Evolutionary conservation across 2,329 filamentous ascomycete genomes (phyloP).

Genomic region (Peltaster fructicola): DNA sequence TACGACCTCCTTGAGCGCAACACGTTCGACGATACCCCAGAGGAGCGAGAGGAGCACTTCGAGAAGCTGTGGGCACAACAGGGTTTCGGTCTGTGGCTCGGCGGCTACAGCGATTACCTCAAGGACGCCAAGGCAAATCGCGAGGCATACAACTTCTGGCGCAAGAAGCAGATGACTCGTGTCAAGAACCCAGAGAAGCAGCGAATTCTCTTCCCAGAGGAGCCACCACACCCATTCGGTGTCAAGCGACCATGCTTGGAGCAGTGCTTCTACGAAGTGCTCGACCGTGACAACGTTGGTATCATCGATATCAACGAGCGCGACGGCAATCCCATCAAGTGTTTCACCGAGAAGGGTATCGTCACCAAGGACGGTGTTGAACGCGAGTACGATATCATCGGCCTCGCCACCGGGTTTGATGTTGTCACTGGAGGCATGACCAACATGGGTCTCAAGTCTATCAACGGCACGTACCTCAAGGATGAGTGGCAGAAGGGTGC

Average conservation of each 20-base stretch:
- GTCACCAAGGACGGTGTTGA: conserved; percentile 15
- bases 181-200: conserved; percentile 27
- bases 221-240: conserved; percentile 28
- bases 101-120: conserved; percentile 15
- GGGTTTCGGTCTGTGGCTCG: conserved; percentile 13
- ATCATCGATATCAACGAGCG: conserved; percentile 24
- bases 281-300: conserved; percentile 25
- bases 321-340: conserved; percentile 21
- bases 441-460: conserved; percentile 26
- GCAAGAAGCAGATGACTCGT: conserved; percentile 24
- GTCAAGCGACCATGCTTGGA: conserved; percentile 31
- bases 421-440: conserved; percentile 29
- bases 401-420: conserved; percentile 30
- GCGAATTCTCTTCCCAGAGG: conserved; percentile 28
- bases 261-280: conserved; percentile 29
- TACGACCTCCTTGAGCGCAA: conserved; percentile 38
- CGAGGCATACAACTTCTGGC: conserved; percentile 30
- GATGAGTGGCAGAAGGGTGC: conserved; percentile 28
- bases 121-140: conserved; percentile 25
- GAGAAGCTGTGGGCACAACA: conserved; percentile 24
- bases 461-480: conserved; percentile 9
- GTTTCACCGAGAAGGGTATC: conserved; percentile 27
- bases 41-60: conserved; percentile 27
- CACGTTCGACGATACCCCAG: conserved; percentile 29
- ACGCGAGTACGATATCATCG: conserved; percentile 29